These are phyloP conservation scores for Aquilaria sinensis DNA, from an alignment of 345 rosid genomes.

Conservation along the genomic window DNA sequence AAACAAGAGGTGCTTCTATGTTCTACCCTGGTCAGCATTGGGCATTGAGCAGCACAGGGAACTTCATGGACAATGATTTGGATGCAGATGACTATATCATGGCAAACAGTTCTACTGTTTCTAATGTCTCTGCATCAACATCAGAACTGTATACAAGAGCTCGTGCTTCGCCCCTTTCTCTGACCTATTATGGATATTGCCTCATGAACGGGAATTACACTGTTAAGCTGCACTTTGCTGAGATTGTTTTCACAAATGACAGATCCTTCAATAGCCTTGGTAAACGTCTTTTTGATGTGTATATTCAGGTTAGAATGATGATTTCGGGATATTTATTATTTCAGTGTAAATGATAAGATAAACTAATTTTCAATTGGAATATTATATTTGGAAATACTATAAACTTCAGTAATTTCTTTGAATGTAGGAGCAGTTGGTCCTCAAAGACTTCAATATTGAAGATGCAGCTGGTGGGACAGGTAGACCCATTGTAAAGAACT, in stretches of 20 bases:
- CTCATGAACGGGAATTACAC: conserved; percentile 72
- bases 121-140: conserved; percentile 29
- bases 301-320: conserved; percentile 51
- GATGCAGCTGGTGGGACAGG: conserved; percentile 55
- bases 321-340: not conserved
- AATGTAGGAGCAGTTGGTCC: conserved; percentile 43
- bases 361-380: not conserved
- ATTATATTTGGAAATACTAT: not conserved
- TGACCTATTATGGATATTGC: conserved; percentile 82
- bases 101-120: conserved; percentile 47
- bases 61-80: conserved; percentile 71
- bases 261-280: conserved; percentile 50
- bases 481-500: conserved; percentile 33
- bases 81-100: conserved; percentile 48
- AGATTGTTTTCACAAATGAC: conserved; percentile 58
- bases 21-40: conserved; percentile 38
- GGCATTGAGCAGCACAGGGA: conserved; percentile 89
- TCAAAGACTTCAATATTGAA: conserved; percentile 52
- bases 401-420: not conserved
- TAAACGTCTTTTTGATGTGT: conserved; percentile 69
- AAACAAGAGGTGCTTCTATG: conserved; percentile 72
- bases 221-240: conserved; percentile 78
- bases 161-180: conserved; percentile 65
- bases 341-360: not conserved
- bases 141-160: conserved; percentile 53